A percentile compares a stretch with the other conserved stretches of the same genome.
These are phyloP conservation scores for Auricularia auricula-judae DNA, from an alignment of 768 basidiomycete genomes.

Conservation along the genomic window DNA sequence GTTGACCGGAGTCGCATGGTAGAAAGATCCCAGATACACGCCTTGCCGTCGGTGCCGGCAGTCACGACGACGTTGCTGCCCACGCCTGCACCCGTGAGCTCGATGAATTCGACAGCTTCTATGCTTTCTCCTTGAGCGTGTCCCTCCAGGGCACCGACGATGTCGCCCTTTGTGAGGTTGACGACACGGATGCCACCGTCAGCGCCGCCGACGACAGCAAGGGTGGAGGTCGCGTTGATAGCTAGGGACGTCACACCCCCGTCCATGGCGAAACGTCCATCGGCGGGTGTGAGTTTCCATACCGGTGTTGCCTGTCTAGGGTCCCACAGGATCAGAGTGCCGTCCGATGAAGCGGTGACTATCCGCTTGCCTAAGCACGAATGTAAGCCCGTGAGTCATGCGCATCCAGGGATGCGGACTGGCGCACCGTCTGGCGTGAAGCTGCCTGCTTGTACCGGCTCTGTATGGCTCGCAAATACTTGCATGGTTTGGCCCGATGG, in stretches of 20 bases:
- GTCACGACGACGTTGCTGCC: constrained; percentile 56
- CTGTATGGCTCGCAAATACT: constrained; percentile 85
- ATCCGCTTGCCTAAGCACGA: constrained; percentile 64
- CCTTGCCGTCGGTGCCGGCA: constrained; percentile 89
- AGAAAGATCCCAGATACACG: constrained; percentile 86
- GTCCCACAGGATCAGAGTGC: constrained; percentile 83
- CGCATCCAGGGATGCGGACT: background rate
- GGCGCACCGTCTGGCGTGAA: constrained; percentile 82
- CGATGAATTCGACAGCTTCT: constrained; percentile 77
- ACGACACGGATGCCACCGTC: constrained; percentile 80
- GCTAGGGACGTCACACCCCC: constrained; percentile 76
- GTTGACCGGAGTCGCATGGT: constrained; percentile 79
- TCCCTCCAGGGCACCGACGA: constrained; percentile 66
- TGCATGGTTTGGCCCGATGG: constrained; percentile 94
- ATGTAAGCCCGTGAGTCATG: constrained; percentile 1
- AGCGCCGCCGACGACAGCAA: constrained; percentile 86
- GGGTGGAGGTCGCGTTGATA: constrained; percentile 72
- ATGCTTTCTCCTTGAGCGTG: constrained; percentile 84
- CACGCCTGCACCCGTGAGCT: constrained; percentile 46
- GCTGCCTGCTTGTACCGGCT: constrained; percentile 73
- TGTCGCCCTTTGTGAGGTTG: constrained; percentile 76
- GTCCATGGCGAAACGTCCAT: constrained; percentile 67
- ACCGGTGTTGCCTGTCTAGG: constrained; percentile 65
- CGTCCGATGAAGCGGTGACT: constrained; percentile 75
- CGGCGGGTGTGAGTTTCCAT: constrained; percentile 64